phyloP scores from a whole-genome alignment of 768 basidiomycete species.

The Rhodotorula paludigena region DNA sequence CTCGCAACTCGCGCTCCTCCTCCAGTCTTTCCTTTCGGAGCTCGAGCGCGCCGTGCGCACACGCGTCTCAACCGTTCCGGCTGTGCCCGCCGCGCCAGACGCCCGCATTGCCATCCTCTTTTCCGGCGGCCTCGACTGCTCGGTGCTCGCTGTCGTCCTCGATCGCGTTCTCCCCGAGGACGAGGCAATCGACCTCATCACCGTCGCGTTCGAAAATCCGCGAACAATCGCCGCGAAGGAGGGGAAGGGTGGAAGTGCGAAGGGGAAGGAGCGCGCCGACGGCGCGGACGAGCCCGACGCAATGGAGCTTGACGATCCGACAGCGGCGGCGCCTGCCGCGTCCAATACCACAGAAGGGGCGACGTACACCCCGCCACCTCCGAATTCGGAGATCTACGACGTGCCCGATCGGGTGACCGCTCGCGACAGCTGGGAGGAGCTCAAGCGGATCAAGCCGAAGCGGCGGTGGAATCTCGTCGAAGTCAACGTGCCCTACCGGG shows the following conservation, averaged over 20 bases:
- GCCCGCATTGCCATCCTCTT: conserved; percentile 74
- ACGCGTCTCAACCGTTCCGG: conserved; percentile 31
- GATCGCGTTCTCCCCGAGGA: conserved; percentile 54
- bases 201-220: conserved; percentile 66
- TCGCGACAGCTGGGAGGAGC: conserved; percentile 67
- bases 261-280: conserved; percentile 42
- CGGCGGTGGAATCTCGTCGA: conserved; percentile 90
- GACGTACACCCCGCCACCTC: too few species aligned
- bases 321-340: not conserved
- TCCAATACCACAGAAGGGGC: too few species aligned
- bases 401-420: conserved; percentile 89
- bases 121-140: conserved; percentile 93
- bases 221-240: conserved; percentile 56
- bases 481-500: conserved; percentile 75
- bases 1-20: conserved; percentile 36
- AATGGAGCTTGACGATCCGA: not conserved
- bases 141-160: conserved; percentile 72
- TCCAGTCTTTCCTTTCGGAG: conserved; percentile 39
- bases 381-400: conserved; percentile 53
- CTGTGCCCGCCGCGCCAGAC: conserved; percentile 27
- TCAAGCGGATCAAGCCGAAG: conserved; percentile 67
- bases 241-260: conserved; percentile 29
- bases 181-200: conserved; percentile 39
- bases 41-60: conserved; percentile 30
- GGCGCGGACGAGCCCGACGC: conserved; percentile 5